These are phyloP conservation scores for Hexamita inflata DNA, from an alignment of 208 protist genomes.

Conservation along the genomic window DNA sequence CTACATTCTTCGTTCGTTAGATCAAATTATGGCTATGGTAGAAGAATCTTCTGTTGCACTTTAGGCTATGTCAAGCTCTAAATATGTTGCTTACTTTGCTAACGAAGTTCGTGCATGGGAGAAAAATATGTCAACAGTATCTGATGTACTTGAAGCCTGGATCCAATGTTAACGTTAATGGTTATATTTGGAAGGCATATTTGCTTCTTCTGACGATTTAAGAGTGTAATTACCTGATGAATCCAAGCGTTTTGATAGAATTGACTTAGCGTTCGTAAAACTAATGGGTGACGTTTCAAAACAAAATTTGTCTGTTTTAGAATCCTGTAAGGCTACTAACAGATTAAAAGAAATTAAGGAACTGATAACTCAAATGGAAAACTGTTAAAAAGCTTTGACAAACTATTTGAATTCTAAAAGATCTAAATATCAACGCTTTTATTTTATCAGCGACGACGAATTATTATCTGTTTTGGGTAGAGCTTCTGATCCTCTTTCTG, in stretches of 20 bases:
- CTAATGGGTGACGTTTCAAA: conserved; percentile 48
- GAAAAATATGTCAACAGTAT: conserved; percentile 71
- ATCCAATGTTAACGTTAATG: conserved; percentile 90
- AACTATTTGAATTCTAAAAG: conserved; percentile 93
- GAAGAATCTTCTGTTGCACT: conserved; percentile 92
- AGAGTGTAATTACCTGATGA: conserved; percentile 87
- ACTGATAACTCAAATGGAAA: conserved; percentile 74
- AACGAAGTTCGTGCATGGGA: conserved; percentile 84
- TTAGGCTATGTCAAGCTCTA: conserved; percentile 78
- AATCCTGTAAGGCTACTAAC: conserved; percentile 66
- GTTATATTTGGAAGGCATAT: conserved; percentile 97
- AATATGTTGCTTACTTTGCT: conserved; percentile 81
- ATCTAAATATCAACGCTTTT: conserved; percentile 88
- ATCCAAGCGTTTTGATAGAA: conserved; percentile 65
- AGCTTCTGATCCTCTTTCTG: conserved; percentile 65
- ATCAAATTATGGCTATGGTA: conserved; percentile 78
- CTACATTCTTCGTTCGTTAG: conserved; percentile 74
- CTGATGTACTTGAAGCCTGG: conserved; percentile 85
- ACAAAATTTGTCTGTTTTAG: conserved; percentile 54
- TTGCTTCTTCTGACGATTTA: conserved; percentile 91
- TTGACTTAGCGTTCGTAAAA: conserved; percentile 64
- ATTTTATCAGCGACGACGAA: conserved; percentile 96
- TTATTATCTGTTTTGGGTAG: conserved; percentile 84
- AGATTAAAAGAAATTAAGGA: conserved; percentile 71
- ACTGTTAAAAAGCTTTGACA: conserved; percentile 86